These are phyloP conservation scores for Solanum megistacrolobum DNA, from an alignment of 257 asterid genomes.

Conservation along the genomic window DNA sequence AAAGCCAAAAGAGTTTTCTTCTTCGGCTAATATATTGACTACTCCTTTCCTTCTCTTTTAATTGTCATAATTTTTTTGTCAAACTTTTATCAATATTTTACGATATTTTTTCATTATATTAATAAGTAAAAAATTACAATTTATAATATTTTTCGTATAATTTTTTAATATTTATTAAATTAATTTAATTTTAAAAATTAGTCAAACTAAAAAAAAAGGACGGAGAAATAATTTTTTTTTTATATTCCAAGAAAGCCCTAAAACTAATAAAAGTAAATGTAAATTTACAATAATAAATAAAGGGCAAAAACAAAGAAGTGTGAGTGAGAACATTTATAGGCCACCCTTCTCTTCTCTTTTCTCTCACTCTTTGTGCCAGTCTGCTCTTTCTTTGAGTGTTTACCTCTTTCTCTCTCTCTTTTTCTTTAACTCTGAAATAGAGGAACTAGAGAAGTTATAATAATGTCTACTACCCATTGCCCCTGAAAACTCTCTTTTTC, in stretches of 20 bases:
- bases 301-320: slow-evolving; percentile 30
- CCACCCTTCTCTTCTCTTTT: neutral
- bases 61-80: too few species aligned
- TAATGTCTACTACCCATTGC: slow-evolving; percentile 53
- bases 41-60: too few species aligned
- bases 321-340: neutral
- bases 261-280: slow-evolving; percentile 6
- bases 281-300: slow-evolving; percentile 24
- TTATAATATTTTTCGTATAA: too few species aligned
- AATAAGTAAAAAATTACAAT: too few species aligned
- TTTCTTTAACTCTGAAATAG: slow-evolving; percentile 57
- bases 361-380: neutral
- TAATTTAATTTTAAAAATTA: too few species aligned
- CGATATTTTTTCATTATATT: too few species aligned
- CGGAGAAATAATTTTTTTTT: neutral
- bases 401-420: slow-evolving; percentile 6
- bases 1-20: neutral
- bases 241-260: neutral
- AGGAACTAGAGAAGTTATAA: slow-evolving; percentile 37
- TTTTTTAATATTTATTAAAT: too few species aligned
- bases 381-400: slow-evolving; percentile 22
- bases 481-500: slow-evolving; percentile 12
- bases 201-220: too few species aligned
- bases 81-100: too few species aligned
- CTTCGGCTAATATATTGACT: neutral